phyloP scores from a whole-genome alignment of 306 rosid species.

The Corylus americana region DNA sequence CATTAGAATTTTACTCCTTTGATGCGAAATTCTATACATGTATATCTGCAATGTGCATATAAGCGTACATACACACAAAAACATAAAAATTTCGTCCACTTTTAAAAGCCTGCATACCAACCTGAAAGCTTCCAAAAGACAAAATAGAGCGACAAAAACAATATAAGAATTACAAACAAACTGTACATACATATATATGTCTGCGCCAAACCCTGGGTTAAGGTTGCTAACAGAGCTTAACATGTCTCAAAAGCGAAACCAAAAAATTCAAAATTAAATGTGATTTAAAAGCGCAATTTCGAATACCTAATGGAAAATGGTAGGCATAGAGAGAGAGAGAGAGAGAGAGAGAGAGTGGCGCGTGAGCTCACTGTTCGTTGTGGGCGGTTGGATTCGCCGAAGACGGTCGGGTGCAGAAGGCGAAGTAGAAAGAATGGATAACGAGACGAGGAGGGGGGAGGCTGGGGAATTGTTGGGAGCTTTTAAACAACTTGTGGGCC shows the following conservation, averaged over 20 bases:
- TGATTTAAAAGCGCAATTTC: not conserved
- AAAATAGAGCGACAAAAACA: too few relatives aligned
- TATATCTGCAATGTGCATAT: not conserved
- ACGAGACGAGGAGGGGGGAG: not conserved
- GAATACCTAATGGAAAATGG: not conserved
- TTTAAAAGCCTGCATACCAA: not conserved
- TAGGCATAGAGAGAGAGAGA: not conserved
- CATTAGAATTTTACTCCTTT: not conserved
- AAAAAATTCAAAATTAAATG: not conserved
- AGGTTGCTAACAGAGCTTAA: not conserved
- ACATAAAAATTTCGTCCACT: not conserved
- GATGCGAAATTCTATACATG: too few relatives aligned
- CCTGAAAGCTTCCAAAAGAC: not conserved
- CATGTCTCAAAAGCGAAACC: not conserved
- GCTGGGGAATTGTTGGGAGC: not conserved
- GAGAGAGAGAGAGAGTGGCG: not conserved
- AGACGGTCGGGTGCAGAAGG: not conserved
- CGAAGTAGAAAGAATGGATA: not conserved
- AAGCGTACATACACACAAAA: not conserved
- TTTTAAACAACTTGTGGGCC: not conserved
- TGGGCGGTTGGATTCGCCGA: not conserved
- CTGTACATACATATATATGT: not conserved
- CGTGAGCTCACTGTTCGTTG: not conserved
- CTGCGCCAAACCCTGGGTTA: not conserved
- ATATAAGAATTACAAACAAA: not conserved